These are phyloP conservation scores for Pythium apleroticum DNA, from an alignment of 352 stramenopile species.

Conservation along the genomic window DNA sequence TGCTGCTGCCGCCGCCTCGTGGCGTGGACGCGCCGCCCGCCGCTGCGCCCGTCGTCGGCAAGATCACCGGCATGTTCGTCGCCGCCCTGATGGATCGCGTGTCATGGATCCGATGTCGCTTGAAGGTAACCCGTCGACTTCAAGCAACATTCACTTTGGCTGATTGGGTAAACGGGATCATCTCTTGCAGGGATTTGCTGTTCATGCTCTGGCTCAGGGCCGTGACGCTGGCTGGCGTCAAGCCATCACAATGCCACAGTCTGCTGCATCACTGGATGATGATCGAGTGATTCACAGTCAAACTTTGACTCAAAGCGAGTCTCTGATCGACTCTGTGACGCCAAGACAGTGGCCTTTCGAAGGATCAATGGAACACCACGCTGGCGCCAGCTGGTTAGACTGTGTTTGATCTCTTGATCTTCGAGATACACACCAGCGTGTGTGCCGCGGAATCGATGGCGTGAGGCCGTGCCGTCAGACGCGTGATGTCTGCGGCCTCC, in stretches of 20 bases:
- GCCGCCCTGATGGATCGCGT: neutral
- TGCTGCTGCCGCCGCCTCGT: neutral
- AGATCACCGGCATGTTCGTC: neutral
- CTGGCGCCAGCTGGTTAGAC: neutral
- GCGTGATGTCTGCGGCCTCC: neutral
- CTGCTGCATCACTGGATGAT: neutral
- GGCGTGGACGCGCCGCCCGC: neutral
- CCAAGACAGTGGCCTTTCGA: neutral
- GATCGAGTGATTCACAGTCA: too few relatives aligned
- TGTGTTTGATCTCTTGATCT: neutral
- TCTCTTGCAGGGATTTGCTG: neutral
- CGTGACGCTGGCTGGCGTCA: neutral
- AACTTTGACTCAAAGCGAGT: too few relatives aligned
- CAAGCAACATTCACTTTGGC: neutral
- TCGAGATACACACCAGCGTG: neutral
- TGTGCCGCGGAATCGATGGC: neutral
- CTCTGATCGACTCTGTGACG: neutral
- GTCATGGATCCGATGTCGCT: neutral
- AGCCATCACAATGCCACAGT: neutral
- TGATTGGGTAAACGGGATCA: neutral
- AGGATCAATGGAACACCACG: neutral
- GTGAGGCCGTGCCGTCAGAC: neutral
- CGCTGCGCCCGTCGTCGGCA: neutral
- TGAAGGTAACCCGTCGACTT: neutral
- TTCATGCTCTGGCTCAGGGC: neutral